A percentile compares a stretch with the other conserved stretches of the same genome.
Evolutionary conservation across 192 early-diverging fungal genomes (phyloP).

Genomic region (Haplosporangium gracile): DNA sequence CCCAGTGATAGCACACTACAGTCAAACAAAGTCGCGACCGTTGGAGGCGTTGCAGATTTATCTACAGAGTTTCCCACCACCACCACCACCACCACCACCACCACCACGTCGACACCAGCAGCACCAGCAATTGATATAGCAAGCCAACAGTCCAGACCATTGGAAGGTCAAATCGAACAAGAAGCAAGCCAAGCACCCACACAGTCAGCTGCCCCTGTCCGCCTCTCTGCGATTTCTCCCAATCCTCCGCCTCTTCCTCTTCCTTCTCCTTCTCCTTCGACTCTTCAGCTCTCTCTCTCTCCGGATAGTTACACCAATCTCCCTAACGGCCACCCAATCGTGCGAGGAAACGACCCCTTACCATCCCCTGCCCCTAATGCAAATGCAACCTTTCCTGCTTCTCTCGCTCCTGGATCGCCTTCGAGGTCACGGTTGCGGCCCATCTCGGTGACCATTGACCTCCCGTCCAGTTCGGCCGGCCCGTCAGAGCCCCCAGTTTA

Average conservation of each 20-base stretch:
- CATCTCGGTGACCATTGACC: constrained; percentile 23
- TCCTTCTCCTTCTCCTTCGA: neutral
- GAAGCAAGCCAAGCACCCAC: neutral
- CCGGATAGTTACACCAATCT: neutral
- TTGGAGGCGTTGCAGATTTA: neutral
- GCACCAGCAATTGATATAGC: neutral
- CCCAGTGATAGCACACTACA: neutral
- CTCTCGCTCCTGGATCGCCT: constrained; percentile 2
- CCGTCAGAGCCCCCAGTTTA: constrained; percentile 16
- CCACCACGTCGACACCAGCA: neutral
- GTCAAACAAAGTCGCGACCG: neutral
- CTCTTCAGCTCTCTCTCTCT: neutral
- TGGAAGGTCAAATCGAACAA: neutral
- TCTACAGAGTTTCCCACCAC: neutral
- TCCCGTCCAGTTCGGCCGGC: neutral
- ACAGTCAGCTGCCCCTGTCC: neutral
- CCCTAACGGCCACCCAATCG: neutral
- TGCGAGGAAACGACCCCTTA: neutral
- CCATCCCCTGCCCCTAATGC: neutral
- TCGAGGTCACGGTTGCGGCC: neutral
- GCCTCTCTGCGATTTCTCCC: neutral
- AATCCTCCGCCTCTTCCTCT: neutral
- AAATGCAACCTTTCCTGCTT: neutral
- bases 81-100: neutral
- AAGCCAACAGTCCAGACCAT: neutral